A percentile compares a stretch with the other conserved stretches of the same genome.
These are phyloP conservation scores for Sclerotinia glacialis DNA, from an alignment of 2,329 filamentous ascomycete species.

Conservation along the genomic window DNA sequence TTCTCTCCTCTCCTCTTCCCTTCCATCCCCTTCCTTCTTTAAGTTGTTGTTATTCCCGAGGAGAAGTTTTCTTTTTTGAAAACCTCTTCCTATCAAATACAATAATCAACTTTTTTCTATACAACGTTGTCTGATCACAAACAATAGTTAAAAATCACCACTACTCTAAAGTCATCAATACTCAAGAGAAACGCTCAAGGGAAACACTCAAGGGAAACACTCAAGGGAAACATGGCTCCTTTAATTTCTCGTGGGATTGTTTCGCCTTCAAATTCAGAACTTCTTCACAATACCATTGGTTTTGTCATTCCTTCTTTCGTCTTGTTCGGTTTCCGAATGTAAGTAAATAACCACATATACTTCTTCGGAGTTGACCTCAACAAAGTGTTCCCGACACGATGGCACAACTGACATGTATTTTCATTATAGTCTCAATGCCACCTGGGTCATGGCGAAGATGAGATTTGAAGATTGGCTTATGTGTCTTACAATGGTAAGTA, in stretches of 20 bases:
- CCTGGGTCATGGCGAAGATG: conserved; percentile 26
- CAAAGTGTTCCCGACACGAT: too few relatives aligned
- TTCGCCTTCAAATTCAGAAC: conserved; percentile 27
- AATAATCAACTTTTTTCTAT: not conserved
- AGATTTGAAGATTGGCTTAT: conserved; percentile 42
- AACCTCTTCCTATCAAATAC: not conserved
- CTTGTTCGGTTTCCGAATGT: conserved; percentile 29
- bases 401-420: not conserved
- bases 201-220: too few relatives aligned
- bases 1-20: not conserved
- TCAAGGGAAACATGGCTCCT: not conserved
- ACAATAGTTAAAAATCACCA: not conserved
- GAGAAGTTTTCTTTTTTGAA: not conserved
- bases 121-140: not conserved
- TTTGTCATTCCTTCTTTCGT: conserved; percentile 29
- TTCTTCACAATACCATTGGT: conserved; percentile 30
- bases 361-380: not conserved
- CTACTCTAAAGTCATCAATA: not conserved
- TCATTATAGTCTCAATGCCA: conserved; percentile 26
- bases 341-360: conserved; percentile 17
- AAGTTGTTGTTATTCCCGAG: too few relatives aligned
- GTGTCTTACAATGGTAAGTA: conserved; percentile 40
- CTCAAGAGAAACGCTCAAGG: not conserved
- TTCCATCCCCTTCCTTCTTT: not conserved
- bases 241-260: conserved; percentile 22